phyloP scores from a whole-genome alignment of 1,139 yeast genomes.

The Hansenula lynferdii region DNA sequence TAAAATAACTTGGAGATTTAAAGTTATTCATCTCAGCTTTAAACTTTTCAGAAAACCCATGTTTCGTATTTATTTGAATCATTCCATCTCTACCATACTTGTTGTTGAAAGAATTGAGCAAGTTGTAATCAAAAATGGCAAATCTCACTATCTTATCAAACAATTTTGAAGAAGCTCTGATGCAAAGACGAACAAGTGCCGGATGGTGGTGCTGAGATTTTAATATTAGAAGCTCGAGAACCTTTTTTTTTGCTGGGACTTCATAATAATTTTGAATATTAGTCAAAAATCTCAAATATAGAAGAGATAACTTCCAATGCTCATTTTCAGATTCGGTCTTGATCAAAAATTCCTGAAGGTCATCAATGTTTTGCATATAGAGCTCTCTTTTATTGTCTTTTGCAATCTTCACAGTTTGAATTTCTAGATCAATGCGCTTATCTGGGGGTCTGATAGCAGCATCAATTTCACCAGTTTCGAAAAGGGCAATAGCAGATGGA shows the following conservation, averaged over 20 bases:
- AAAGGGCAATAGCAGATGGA: constrained; percentile 57
- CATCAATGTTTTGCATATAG: constrained; percentile 36
- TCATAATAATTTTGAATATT: constrained; percentile 55
- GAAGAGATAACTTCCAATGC: constrained; percentile 69
- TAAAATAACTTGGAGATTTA: constrained; percentile 43
- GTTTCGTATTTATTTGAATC: constrained; percentile 35
- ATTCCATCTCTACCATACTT: constrained; percentile 36
- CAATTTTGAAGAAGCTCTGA: constrained; percentile 57
- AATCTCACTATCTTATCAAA: constrained; percentile 47
- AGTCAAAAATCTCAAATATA: constrained; percentile 50
- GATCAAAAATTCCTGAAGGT: constrained; percentile 42
- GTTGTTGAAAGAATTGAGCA: constrained; percentile 40
- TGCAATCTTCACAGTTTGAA: constrained; percentile 50
- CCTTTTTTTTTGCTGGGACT: constrained; percentile 37
- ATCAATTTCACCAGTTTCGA: constrained; percentile 43
- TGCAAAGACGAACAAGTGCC: constrained; percentile 54
- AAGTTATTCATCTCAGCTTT: constrained; percentile 48
- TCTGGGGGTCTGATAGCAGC: constrained; percentile 59
- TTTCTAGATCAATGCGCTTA: constrained; percentile 48
- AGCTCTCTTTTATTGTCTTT: constrained; percentile 50
- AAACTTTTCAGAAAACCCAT: constrained; percentile 40
- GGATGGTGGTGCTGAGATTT: constrained; percentile 74
- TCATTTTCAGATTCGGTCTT: constrained; percentile 31
- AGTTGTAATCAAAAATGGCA: constrained; percentile 51
- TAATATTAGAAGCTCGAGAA: constrained; percentile 43